Evolutionary conservation across 352 stramenopile species (phyloP).

Genomic region (Globisporangium alternatum): DNA sequence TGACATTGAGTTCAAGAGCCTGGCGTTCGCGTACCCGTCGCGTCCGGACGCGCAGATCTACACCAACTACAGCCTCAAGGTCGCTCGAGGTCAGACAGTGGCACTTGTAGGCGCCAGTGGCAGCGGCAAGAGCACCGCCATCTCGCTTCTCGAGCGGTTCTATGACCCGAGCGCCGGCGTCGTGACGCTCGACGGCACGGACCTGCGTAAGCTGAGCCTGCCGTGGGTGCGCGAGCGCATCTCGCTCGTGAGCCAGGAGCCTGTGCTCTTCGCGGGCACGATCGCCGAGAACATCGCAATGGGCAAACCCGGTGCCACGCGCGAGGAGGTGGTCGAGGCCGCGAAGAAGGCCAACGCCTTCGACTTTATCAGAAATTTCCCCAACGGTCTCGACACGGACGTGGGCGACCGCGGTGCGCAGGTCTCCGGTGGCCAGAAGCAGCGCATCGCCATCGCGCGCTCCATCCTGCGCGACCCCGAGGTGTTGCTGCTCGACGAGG

Average conservation of each 20-base stretch:
- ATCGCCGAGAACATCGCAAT: conserved; percentile 23
- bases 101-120: conserved; percentile 48
- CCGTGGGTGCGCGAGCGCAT: conserved; percentile 67
- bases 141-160: conserved; percentile 57
- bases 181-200: conserved; percentile 42
- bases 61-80: conserved; percentile 34
- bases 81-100: conserved; percentile 42
- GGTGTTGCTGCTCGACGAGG: conserved; percentile 46
- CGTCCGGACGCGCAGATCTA: conserved; percentile 40
- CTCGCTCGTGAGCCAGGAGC: conserved; percentile 89
- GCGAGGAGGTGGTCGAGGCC: conserved; percentile 22
- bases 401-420: conserved; percentile 88
- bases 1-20: conserved; percentile 70
- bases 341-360: conserved; percentile 34
- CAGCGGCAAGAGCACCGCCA: conserved; percentile 55
- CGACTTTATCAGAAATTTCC: conserved; percentile 64
- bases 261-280: conserved; percentile 3
- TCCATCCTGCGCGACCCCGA: conserved; percentile 29
- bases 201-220: conserved; percentile 69
- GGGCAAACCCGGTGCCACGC: conserved; percentile 36
- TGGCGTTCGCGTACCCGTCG: conserved; percentile 55
- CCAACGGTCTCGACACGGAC: too few species aligned
- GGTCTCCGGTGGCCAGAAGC: conserved; percentile 92
- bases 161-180: conserved; percentile 39
- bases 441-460: conserved; percentile 84